These are phyloP conservation scores for Scenedesmus sp. DNA, from an alignment of 163 green algal species.

Conservation along the genomic window DNA sequence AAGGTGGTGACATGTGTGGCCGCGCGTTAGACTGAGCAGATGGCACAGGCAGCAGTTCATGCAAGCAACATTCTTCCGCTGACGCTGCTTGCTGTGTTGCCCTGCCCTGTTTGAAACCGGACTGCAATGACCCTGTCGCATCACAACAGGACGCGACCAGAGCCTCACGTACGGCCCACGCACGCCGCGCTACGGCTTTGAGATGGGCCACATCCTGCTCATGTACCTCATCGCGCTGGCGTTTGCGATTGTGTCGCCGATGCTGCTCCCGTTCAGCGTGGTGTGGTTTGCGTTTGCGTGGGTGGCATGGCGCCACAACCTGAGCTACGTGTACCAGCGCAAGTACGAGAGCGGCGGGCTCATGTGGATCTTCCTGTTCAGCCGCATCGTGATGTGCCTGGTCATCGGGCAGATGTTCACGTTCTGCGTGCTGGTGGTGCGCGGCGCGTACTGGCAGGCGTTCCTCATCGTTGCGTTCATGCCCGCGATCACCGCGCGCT, in stretches of 20 bases:
- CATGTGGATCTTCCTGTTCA: conserved; percentile 77
- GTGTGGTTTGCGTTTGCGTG: conserved; percentile 62
- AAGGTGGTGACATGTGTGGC: no score
- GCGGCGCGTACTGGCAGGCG: conserved; percentile 70
- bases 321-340: conserved; percentile 66
- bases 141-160: conserved; percentile 51
- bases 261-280: conserved; percentile 65
- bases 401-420: conserved; percentile 70
- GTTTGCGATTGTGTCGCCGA: conserved; percentile 76
- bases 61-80: no score
- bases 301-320: conserved; percentile 67
- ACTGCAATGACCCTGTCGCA: no score
- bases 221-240: conserved; percentile 80
- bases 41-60: no score
- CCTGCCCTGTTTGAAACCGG: no score
- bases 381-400: conserved; percentile 68
- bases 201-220: conserved; percentile 85
- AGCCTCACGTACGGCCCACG: conserved; percentile 67
- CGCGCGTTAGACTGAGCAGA: no score
- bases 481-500: conserved; percentile 40
- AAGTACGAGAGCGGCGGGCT: conserved; percentile 79
- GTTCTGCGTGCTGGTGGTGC: conserved; percentile 73
- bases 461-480: conserved; percentile 54
- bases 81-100: neutral
- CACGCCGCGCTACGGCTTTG: conserved; percentile 81